These are phyloP conservation scores for Amyloporia xantha DNA, from an alignment of 768 basidiomycete genomes.

Conservation along the genomic window DNA sequence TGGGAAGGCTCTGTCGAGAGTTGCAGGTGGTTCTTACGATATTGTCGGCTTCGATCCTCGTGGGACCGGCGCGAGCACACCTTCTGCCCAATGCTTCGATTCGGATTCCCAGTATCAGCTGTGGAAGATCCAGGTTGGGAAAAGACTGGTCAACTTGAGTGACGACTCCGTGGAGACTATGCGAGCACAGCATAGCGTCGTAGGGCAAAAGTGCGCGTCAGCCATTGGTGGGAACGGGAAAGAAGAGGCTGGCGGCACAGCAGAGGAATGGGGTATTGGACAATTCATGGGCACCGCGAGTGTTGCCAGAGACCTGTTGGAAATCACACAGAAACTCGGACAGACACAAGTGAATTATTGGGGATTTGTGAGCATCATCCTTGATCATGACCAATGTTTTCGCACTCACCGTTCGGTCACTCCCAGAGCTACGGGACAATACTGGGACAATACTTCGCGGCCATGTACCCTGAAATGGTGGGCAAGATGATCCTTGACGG, in stretches of 20 bases:
- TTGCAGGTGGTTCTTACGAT: constrained; percentile 10
- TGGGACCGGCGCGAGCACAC: too few relatives aligned
- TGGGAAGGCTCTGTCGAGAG: constrained; percentile 6
- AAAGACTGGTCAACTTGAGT: constrained; percentile 6
- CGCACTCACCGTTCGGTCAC: too few relatives aligned
- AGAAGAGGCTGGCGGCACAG: neutral
- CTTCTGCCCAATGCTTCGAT: too few relatives aligned
- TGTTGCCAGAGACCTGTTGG: constrained; percentile 25
- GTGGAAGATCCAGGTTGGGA: constrained; percentile 6
- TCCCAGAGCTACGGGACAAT: constrained; percentile 12
- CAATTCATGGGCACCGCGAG: constrained; percentile 21
- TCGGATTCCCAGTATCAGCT: constrained; percentile 5
- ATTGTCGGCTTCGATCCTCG: constrained; percentile 17
- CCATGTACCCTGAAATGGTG: constrained; percentile 27
- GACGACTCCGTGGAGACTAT: constrained; percentile 4
- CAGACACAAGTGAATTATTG: constrained; percentile 24
- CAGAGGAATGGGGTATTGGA: constrained; percentile 9
- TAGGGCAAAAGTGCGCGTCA: constrained; percentile 6
- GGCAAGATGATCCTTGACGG: constrained; percentile 27
- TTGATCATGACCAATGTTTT: neutral
- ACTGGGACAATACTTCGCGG: constrained; percentile 20
- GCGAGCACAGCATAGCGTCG: neutral
- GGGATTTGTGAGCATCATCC: constrained; percentile 17
- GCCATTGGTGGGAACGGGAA: constrained; percentile 7
- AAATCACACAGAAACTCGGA: constrained; percentile 21